These are phyloP conservation scores for Boletus bicolor DNA, from an alignment of 768 basidiomycete genomes.

Conservation along the genomic window DNA sequence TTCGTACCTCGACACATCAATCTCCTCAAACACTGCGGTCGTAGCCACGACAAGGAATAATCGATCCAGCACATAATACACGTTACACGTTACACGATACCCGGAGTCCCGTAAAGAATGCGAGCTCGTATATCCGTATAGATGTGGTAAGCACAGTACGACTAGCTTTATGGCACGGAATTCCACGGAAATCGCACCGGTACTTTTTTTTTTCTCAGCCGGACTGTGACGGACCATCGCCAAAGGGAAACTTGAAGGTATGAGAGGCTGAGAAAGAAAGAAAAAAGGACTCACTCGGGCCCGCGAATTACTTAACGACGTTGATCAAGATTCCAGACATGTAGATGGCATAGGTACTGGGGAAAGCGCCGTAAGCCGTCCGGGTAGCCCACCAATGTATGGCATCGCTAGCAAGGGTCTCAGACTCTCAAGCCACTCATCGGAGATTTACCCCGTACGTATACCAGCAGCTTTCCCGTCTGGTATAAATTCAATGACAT, in stretches of 20 bases:
- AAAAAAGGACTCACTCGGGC: conserved; percentile 50
- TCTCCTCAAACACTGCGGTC: conserved; percentile 48
- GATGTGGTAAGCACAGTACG: conserved; percentile 61
- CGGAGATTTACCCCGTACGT: conserved; percentile 71
- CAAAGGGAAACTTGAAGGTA: background rate
- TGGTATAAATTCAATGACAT: conserved; percentile 69
- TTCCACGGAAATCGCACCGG: background rate
- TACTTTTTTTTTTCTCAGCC: background rate
- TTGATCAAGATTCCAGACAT: conserved; percentile 77
- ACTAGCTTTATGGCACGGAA: conserved; percentile 41
- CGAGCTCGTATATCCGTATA: conserved; percentile 70
- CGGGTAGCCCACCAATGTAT: conserved; percentile 1
- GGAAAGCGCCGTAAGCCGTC: background rate
- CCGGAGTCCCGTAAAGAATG: conserved; percentile 83
- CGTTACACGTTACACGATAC: conserved; percentile 66
- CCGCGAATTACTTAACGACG: conserved; percentile 69
- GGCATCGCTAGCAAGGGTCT: background rate
- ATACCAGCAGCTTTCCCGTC: conserved; percentile 65
- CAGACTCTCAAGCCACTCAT: conserved; percentile 28
- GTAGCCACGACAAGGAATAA: conserved; percentile 59
- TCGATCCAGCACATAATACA: conserved; percentile 59
- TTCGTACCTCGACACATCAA: conserved; percentile 45
- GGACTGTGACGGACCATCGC: background rate
- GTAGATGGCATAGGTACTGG: conserved; percentile 63
- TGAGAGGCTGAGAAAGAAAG: background rate